Conservation (phyloP, 306 rosid genomes). For the Lablab purpureus region DNA sequence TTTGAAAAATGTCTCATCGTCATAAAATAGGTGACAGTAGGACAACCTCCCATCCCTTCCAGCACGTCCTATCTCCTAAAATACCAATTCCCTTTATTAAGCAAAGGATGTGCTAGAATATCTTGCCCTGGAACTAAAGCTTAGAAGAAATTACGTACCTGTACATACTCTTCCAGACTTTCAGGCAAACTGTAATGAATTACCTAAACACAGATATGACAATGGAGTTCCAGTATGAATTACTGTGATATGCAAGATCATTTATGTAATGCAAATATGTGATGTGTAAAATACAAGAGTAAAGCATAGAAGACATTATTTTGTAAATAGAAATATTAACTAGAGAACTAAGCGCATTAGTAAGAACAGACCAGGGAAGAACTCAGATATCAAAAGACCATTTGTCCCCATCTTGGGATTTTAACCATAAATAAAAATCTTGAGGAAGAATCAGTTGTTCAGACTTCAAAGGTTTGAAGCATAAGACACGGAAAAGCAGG, state of each 20-base stretch:
- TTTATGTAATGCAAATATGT: constrained; percentile 33
- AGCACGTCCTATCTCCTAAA: constrained; percentile 94
- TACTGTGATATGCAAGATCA: constrained; percentile 22
- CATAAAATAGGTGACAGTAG: constrained; percentile 85
- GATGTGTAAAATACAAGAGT: constrained; percentile 38
- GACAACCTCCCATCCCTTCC: constrained; percentile 93
- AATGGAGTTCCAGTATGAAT: constrained; percentile 37
- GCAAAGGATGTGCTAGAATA: constrained; percentile 38
- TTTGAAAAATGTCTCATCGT: constrained; percentile 74
- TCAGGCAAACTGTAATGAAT: constrained; percentile 94
- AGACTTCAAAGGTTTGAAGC: constrained; percentile 35
- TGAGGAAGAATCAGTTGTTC: constrained; percentile 29
- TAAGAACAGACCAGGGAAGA: constrained; percentile 16
- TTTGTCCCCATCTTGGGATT: constrained; percentile 14
- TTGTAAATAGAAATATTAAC: constrained; percentile 14
- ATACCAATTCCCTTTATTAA: constrained; percentile 35
- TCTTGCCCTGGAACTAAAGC: constrained; percentile 15
- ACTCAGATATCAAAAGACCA: constrained; percentile 20
- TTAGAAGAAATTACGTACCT: constrained; percentile 60
- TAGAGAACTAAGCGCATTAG: neutral
- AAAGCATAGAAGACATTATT: neutral
- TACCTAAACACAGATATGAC: constrained; percentile 65
- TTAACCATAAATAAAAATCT: constrained; percentile 16
- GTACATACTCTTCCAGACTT: constrained; percentile 96
- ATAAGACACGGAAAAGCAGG: constrained; percentile 10